These are phyloP conservation scores for Orbilia javanica DNA, from an alignment of 2,329 filamentous ascomycete species.

Conservation along the genomic window DNA sequence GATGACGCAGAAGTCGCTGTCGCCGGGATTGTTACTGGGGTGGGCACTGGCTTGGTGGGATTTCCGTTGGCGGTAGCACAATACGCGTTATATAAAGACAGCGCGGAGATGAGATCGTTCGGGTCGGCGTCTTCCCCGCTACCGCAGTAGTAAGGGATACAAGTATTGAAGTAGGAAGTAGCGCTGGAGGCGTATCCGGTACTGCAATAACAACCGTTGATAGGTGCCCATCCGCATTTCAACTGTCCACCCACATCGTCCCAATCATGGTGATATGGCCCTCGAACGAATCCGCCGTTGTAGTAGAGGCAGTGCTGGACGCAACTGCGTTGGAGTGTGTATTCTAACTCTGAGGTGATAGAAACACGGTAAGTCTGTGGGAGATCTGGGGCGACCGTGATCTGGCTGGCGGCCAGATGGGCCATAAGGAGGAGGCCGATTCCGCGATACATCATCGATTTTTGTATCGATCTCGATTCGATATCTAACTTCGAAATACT, in stretches of 20 bases:
- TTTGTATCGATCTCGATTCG: neutral
- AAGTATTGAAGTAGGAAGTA: conserved; percentile 60
- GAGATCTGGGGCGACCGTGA: neutral
- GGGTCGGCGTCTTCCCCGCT: conserved; percentile 51
- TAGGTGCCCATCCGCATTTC: conserved; percentile 61
- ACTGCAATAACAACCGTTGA: conserved; percentile 62
- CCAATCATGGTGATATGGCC: conserved; percentile 57
- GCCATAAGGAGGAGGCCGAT: conserved; percentile 25
- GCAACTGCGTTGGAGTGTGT: conserved; percentile 58
- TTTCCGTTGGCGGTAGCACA: conserved; percentile 62
- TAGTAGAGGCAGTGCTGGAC: conserved; percentile 61
- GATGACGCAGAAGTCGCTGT: conserved; percentile 2
- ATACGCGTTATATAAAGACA: conserved; percentile 61
- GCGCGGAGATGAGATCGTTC: conserved; percentile 60
- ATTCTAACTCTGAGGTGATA: conserved; percentile 16
- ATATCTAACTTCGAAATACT: neutral
- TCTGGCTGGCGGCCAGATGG: conserved; percentile 19
- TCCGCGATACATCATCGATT: conserved; percentile 11
- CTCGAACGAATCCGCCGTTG: conserved; percentile 60
- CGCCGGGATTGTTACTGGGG: conserved; percentile 22
- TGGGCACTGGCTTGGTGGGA: conserved; percentile 45
- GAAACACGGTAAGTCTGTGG: conserved; percentile 5
- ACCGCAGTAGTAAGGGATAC: conserved; percentile 61
- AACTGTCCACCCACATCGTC: conserved; percentile 61
- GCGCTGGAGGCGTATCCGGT: conserved; percentile 60